These are phyloP conservation scores for Symbiodinium natans DNA, from an alignment of 73 alveolate genomes.

Conservation along the genomic window DNA sequence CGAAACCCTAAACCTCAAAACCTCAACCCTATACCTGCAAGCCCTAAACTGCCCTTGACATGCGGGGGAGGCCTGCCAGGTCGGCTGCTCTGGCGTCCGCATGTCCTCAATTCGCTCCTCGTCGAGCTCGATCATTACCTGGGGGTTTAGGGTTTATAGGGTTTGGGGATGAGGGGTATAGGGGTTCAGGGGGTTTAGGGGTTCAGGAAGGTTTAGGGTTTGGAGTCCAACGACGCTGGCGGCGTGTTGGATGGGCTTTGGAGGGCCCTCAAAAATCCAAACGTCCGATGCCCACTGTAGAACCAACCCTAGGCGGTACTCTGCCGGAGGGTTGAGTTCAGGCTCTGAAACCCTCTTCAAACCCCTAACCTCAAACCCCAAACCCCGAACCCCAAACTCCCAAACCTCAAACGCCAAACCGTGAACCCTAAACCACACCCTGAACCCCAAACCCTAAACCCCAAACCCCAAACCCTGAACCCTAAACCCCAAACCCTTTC, in stretches of 20 bases:
- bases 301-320: no score
- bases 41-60: neutral
- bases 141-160: neutral
- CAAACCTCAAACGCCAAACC: neutral
- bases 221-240: no score
- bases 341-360: no score
- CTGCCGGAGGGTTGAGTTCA: no score
- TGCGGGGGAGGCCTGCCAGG: neutral
- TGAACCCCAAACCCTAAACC: neutral
- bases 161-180: neutral
- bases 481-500: neutral
- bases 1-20: neutral
- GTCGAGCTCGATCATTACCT: conserved; percentile 7
- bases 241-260: no score
- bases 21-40: neutral
- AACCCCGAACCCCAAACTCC: no score
- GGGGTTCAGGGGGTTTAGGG: neutral
- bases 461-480: neutral
- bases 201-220: no score
- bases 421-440: neutral
- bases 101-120: conserved; percentile 6
- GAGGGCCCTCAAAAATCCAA: no score
- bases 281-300: no score
- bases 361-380: no score
- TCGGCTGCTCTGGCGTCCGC: neutral